Evolutionary conservation across 441 rosid species (phyloP).

Genomic region (Brassica hybrid): DNA sequence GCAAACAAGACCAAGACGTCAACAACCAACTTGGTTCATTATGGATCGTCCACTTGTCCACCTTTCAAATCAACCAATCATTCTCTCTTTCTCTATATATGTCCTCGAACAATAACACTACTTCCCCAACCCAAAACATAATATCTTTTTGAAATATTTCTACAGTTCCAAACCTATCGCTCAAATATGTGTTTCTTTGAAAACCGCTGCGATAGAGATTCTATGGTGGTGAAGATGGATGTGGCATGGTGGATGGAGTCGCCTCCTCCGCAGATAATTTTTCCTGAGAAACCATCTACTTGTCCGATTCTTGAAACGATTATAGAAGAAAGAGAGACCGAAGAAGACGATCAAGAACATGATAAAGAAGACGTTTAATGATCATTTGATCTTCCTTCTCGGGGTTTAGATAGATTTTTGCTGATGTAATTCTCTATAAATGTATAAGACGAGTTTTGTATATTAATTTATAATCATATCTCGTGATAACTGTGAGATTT

Average conservation of each 20-base stretch:
- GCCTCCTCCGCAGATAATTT: constrained; percentile 35
- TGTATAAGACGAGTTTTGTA: constrained; percentile 19
- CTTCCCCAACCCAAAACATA: not conserved
- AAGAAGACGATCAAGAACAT: constrained; percentile 37
- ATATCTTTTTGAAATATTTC: not conserved
- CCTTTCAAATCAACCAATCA: constrained; percentile 23
- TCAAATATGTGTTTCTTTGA: constrained; percentile 34
- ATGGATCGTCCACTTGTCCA: constrained; percentile 40
- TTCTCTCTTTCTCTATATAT: constrained; percentile 25
- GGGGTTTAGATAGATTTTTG: constrained; percentile 7
- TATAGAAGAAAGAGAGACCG: constrained; percentile 40
- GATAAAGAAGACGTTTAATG: constrained; percentile 22
- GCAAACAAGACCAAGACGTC: constrained; percentile 39
- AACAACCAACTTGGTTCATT: constrained; percentile 33
- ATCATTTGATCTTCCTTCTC: constrained; percentile 18
- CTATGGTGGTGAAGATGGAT: constrained; percentile 25
- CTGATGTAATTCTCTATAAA: not conserved
- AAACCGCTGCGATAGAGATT: not conserved
- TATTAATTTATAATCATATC: not conserved
- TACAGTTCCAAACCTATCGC: not conserved
- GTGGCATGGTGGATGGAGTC: constrained; percentile 46
- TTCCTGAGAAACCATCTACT: constrained; percentile 38
- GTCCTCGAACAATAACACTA: not conserved
- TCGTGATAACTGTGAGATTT: not conserved
- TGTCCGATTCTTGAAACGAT: constrained; percentile 42